Conservation (phyloP, 768 basidiomycete species). For the Amanita brunnescens region DNA sequence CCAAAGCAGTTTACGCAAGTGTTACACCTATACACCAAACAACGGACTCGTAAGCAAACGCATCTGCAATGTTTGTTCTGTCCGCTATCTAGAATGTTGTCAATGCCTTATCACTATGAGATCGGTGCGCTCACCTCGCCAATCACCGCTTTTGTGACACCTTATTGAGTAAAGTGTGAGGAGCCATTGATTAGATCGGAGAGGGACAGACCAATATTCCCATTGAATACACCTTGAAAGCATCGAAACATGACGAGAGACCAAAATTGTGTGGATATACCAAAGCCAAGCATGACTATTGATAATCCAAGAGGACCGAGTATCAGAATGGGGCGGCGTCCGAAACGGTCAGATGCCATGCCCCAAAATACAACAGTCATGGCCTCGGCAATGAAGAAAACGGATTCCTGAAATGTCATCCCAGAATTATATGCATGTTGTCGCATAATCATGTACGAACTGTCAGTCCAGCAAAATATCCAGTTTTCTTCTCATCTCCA, state of each 20-base stretch:
- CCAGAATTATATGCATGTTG: no score
- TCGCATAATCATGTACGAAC: no score
- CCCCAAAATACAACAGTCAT: constrained; percentile 26
- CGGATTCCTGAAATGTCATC: constrained; percentile 28
- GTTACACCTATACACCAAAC: constrained; percentile 27
- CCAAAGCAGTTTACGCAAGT: no score
- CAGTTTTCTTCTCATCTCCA: no score
- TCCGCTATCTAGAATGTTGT: constrained; percentile 26
- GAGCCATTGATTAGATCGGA: no score
- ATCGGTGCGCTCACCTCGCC: not conserved
- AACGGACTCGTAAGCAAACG: constrained; percentile 24
- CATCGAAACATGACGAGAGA: constrained; percentile 13
- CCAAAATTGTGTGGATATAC: constrained; percentile 32
- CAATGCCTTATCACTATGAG: constrained; percentile 22
- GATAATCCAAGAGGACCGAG: constrained; percentile 24
- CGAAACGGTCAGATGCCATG: constrained; percentile 25
- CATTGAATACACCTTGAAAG: constrained; percentile 9
- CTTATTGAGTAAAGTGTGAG: not conserved
- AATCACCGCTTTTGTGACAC: not conserved
- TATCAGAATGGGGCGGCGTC: constrained; percentile 26
- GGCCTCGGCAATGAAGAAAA: constrained; percentile 27
- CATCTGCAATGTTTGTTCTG: constrained; percentile 29
- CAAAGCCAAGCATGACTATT: constrained; percentile 28
- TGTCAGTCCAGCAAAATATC: no score
- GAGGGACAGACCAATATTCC: not conserved